Evolutionary conservation across 495 filamentous ascomycete genomes (phyloP), one percentile per base, ranked within the genome.

Genomic region (Neurospora discreta): DNA sequence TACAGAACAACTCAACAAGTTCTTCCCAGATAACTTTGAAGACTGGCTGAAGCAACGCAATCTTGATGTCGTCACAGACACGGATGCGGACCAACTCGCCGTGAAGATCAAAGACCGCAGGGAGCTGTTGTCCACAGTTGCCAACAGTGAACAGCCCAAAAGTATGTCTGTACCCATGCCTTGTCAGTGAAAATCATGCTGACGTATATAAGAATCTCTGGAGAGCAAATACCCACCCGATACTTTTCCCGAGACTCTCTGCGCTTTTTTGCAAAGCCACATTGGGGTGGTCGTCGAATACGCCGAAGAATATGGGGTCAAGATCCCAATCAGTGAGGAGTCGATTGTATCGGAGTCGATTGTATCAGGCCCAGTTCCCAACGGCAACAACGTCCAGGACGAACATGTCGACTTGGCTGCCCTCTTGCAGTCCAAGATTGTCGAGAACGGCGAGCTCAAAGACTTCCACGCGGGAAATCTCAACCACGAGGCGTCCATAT

Each of bases 211-310:
- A 85, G 87, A 82, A 70, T 82, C 83, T 23, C 81, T 97, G 36
- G 89, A 88, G 1, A 90, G 91, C 72, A 91, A 92, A 75, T 96
- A 92, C 76, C 87, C 91, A n/a, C 90, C 91, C 85, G 89, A 90
- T 44, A 90, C 92, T 39, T 94, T 97, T 72, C 82, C 95, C 13
- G 86, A 90, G 39, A 89, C 89, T 70, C 82, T 97, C 5, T 91
- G 90, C 76, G 84, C 81, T 20, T 94, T 93, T 79, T 85, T 97
- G 60, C 90, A 88, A 70, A 90, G 92, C 73, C 91, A 93, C 71
- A 89, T 93, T 71, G 88, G 90, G 71, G 79, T 82, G 5, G 89
- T 93, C 46, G 88, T 88, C 8, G 84, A 84, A 73, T 83, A 83
- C 23, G 80, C 81, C 23, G 79, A 79, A 41, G 82, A 76, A 44